Conservation (phyloP, 345 rosid genomes). For the Linum tenue region DNA sequence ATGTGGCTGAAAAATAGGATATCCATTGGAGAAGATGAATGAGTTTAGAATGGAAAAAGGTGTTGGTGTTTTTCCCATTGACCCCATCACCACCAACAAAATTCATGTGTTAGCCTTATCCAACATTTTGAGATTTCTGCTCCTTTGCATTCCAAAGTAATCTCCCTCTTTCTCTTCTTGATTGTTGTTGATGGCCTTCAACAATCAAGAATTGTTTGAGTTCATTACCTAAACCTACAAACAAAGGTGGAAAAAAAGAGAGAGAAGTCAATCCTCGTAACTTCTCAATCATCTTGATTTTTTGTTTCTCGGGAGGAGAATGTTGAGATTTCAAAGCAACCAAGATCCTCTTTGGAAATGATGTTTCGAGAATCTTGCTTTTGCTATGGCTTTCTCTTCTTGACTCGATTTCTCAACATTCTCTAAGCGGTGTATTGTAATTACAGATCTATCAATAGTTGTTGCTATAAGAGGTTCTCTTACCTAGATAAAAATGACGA, state of each 20-base stretch:
- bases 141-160: background rate
- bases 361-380: no score
- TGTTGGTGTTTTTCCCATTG: background rate
- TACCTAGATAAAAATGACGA: slow-evolving; percentile 13
- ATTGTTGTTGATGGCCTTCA: slow-evolving; percentile 1
- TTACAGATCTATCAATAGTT: no score
- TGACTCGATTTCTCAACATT: no score
- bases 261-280: background rate
- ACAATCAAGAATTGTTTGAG: background rate
- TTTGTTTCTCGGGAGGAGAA: background rate
- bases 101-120: background rate
- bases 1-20: background rate
- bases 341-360: background rate
- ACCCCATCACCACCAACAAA: background rate
- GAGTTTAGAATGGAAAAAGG: background rate
- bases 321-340: background rate
- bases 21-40: background rate
- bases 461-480: no score
- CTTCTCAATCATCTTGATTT: background rate
- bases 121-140: background rate
- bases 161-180: slow-evolving; percentile 1
- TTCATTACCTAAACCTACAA: background rate
- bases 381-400: background rate
- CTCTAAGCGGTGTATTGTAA: no score
- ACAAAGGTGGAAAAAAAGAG: background rate